These are phyloP conservation scores for Exophiala mesophila DNA, from an alignment of 2,329 filamentous ascomycete species.

Conservation along the genomic window DNA sequence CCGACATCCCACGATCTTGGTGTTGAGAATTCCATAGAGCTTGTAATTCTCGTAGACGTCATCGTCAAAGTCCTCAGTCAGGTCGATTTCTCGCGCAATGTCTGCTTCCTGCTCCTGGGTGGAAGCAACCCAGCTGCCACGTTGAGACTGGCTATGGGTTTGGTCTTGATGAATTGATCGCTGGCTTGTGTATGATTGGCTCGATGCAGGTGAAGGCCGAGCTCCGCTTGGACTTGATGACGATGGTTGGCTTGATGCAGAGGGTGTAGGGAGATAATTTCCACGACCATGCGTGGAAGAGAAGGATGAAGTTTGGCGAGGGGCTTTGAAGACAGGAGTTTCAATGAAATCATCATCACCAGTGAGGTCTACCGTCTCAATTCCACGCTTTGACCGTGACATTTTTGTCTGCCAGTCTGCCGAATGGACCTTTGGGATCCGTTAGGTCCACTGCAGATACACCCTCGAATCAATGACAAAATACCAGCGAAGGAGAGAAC, in stretches of 20 bases:
- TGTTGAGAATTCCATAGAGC: slow-evolving; percentile 42
- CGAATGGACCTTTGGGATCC: too few relatives aligned
- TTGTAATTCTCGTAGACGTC: slow-evolving; percentile 32
- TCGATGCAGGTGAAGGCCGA: background rate
- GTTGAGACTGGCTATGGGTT: slow-evolving; percentile 9
- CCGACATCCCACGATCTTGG: slow-evolving; percentile 57
- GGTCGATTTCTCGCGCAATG: slow-evolving; percentile 27
- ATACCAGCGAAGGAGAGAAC: too few relatives aligned
- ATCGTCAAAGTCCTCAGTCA: slow-evolving; percentile 34
- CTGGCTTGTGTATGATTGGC: slow-evolving; percentile 6
- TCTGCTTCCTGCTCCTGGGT: slow-evolving; percentile 28
- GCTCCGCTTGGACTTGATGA: slow-evolving; percentile 2
- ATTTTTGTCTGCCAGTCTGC: too few relatives aligned
- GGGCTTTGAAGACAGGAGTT: slow-evolving; percentile 6
- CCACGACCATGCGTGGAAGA: slow-evolving; percentile 8
- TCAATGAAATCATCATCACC: slow-evolving; percentile 12
- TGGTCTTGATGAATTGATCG: slow-evolving; percentile 2
- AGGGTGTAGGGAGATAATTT: slow-evolving; percentile 17
- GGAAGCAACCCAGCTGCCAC: slow-evolving; percentile 15
- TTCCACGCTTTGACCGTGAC: slow-evolving; percentile 14
- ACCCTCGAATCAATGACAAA: too few relatives aligned
- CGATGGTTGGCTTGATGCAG: slow-evolving; percentile 18
- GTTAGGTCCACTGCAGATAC: too few relatives aligned
- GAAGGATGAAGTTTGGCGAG: slow-evolving; percentile 8
- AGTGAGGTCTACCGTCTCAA: slow-evolving; percentile 18